Evolutionary conservation across 108 stramenopile genomes (phyloP).

Genomic region (Chaetoceros tenuissimus): DNA sequence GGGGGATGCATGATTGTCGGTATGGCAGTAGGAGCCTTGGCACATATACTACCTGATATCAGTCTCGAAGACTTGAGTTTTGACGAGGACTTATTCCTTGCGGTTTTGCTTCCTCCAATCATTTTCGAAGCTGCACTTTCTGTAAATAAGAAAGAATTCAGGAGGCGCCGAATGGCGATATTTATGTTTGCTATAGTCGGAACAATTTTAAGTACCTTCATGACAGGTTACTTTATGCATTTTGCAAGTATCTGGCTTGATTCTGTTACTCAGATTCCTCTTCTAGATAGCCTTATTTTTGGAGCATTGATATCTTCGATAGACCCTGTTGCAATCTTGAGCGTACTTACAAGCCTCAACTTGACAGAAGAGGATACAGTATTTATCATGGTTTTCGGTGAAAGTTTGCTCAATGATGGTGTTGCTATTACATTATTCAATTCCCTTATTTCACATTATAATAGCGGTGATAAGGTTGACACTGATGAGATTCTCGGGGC

Average conservation of each 20-base stretch:
- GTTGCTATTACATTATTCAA: constrained; percentile 61
- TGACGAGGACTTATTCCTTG: constrained; percentile 77
- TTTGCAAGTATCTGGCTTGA: constrained; percentile 24
- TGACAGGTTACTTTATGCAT: constrained; percentile 59
- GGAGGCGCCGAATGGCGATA: constrained; percentile 64
- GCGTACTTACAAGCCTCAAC: constrained; percentile 33
- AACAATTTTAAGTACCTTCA: constrained; percentile 53
- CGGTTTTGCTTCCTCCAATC: constrained; percentile 77
- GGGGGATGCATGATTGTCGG: constrained; percentile 18
- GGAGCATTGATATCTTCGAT: constrained; percentile 53
- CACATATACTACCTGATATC: neutral
- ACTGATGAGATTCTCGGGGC: constrained; percentile 24
- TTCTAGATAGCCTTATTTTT: constrained; percentile 38
- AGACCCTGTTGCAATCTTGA: constrained; percentile 50
- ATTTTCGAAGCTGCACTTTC: constrained; percentile 76
- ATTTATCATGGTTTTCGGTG: constrained; percentile 66
- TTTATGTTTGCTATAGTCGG: constrained; percentile 71
- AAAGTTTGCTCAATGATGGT: constrained; percentile 71
- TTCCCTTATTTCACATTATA: constrained; percentile 30
- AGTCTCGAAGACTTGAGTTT: constrained; percentile 34
- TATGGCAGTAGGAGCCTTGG: constrained; percentile 1
- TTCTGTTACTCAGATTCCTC: constrained; percentile 8
- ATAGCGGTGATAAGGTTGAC: constrained; percentile 8
- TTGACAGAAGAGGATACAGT: constrained; percentile 36
- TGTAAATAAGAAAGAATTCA: constrained; percentile 68